These are phyloP conservation scores for Metschnikowia baotianmanensis DNA, from an alignment of 805 yeast genomes.

Conservation along the genomic window DNA sequence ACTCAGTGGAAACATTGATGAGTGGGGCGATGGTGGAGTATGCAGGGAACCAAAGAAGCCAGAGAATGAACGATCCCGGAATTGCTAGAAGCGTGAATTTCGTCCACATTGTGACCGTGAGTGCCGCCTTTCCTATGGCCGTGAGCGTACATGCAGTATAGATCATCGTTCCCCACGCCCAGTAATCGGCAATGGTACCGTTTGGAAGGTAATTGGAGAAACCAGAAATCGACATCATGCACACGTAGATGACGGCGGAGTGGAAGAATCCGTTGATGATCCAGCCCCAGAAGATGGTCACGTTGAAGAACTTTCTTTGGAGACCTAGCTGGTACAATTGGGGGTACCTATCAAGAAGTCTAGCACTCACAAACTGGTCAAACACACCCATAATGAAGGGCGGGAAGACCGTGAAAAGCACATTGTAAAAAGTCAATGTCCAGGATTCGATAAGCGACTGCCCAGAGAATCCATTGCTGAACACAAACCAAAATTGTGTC, in stretches of 20 bases:
- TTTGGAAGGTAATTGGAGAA: slow-evolving; percentile 61
- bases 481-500: slow-evolving; percentile 99
- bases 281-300: slow-evolving; percentile 96
- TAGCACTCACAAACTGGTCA: slow-evolving; percentile 92
- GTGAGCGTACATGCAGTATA: slow-evolving; percentile 86
- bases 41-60: slow-evolving; percentile 85
- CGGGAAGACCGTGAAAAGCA: slow-evolving; percentile 89
- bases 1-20: slow-evolving; percentile 78
- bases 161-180: slow-evolving; percentile 93
- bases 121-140: slow-evolving; percentile 91
- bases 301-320: slow-evolving; percentile 82
- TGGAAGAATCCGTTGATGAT: slow-evolving; percentile 93
- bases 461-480: slow-evolving; percentile 88
- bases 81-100: slow-evolving; percentile 88
- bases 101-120: slow-evolving; percentile 92
- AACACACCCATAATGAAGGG: slow-evolving; percentile 96
- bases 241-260: slow-evolving; percentile 78
- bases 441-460: slow-evolving; percentile 96
- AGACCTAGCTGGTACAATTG: slow-evolving; percentile 91
- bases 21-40: slow-evolving; percentile 85
- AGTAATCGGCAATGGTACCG: slow-evolving; percentile 79
- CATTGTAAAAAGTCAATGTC: slow-evolving; percentile 95
- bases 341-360: slow-evolving; percentile 87
- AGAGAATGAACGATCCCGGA: slow-evolving; percentile 85
- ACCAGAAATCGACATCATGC: slow-evolving; percentile 64